Evolutionary conservation across 176 grass and related monocot genomes (phyloP).

Genomic region (Zoysia pacifica): DNA sequence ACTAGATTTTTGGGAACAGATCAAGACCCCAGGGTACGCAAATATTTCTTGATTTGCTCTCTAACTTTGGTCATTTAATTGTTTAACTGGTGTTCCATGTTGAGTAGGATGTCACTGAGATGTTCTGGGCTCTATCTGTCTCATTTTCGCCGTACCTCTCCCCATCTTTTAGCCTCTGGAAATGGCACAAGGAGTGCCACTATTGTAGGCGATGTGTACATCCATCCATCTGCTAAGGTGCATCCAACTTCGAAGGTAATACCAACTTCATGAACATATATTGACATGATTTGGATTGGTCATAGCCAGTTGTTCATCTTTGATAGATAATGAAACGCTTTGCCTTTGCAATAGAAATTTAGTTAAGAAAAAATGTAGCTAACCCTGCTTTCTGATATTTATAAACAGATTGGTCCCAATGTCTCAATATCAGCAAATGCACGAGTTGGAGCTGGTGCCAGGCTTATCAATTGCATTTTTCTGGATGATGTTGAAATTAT

Average conservation of each 20-base stretch:
- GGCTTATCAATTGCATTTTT: constrained; percentile 98
- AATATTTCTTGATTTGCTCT: constrained; percentile 15
- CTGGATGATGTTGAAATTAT: constrained; percentile 99
- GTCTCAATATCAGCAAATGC: constrained; percentile 99
- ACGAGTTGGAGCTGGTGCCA: constrained; percentile 84
- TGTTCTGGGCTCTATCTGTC: constrained; percentile 92
- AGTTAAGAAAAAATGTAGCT: constrained; percentile 4
- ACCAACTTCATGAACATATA: constrained; percentile 8
- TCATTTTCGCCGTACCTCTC: constrained; percentile 73
- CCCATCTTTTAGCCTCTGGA: constrained; percentile 84
- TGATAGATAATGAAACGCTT: constrained; percentile 17
- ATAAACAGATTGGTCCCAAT: constrained; percentile 94
- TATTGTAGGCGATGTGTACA: constrained; percentile 87
- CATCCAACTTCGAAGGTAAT: constrained; percentile 96
- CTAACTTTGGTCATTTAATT: constrained; percentile 5
- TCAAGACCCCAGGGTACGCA: constrained; percentile 95
- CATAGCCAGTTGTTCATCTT: neutral
- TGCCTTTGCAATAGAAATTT: neutral
- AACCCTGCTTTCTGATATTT: constrained; percentile 13
- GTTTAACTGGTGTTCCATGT: constrained; percentile 22
- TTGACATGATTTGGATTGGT: constrained; percentile 20
- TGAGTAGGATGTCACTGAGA: constrained; percentile 90
- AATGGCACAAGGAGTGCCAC: constrained; percentile 70
- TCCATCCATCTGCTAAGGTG: constrained; percentile 97
- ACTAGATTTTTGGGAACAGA: constrained; percentile 98